phyloP scores from a whole-genome alignment of 2,329 filamentous ascomycete genomes.

The Bipolaris gigantea region DNA sequence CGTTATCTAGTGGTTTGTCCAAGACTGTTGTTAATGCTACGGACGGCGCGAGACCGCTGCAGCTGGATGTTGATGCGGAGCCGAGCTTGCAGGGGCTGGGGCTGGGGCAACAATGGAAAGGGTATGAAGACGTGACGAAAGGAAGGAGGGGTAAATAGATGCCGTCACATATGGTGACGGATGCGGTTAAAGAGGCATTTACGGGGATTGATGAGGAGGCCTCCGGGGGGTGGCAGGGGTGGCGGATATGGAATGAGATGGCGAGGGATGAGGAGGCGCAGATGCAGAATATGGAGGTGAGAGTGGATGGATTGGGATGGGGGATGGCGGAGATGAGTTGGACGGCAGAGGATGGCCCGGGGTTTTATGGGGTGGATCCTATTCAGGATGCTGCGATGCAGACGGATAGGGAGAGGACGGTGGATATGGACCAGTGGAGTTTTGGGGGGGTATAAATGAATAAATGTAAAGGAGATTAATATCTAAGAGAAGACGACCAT shows the following conservation, averaged over 20 bases:
- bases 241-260: conserved; percentile 35
- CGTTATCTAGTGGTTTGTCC: conserved; percentile 25
- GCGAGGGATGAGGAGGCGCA: conserved; percentile 11
- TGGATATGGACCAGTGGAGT: conserved; percentile 19
- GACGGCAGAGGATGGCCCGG: conserved; percentile 4
- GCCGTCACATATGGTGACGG: conserved; percentile 21
- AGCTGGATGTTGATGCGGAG: conserved; percentile 8
- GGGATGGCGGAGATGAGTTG: conserved; percentile 14
- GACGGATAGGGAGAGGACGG: conserved; percentile 4
- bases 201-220: conserved; percentile 36
- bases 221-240: conserved; percentile 33
- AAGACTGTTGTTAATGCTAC: conserved; percentile 8
- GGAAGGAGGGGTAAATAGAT: conserved; percentile 1
- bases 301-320: conserved; percentile 2
- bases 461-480: too few species aligned
- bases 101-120: background rate
- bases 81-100: background rate
- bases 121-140: background rate
- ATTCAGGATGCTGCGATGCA: conserved; percentile 12
- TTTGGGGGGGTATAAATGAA: conserved; percentile 22
- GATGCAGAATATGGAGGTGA: background rate
- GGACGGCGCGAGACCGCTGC: conserved; percentile 1
- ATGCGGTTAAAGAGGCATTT: conserved; percentile 34
- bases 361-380: conserved; percentile 9
- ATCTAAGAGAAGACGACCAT: too few species aligned